A percentile compares a stretch with the other conserved stretches of the same genome.
These are phyloP conservation scores for Trypanosoma avium DNA, from an alignment of 208 protist genomes.

Conservation along the genomic window DNA sequence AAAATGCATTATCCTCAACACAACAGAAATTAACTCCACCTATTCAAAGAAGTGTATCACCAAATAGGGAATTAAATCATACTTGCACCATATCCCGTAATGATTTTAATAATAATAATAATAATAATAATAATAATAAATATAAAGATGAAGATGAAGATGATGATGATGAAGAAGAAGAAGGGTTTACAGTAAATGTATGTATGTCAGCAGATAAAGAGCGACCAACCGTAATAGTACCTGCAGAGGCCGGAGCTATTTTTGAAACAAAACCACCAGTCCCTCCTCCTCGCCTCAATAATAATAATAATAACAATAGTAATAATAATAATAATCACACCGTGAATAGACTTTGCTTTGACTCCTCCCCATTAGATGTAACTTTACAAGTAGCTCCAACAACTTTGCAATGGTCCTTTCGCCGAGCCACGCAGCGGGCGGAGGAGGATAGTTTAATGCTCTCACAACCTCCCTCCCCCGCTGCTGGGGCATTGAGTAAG, in stretches of 20 bases:
- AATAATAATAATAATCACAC: no score
- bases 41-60: not conserved
- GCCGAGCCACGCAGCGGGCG: constrained; percentile 1
- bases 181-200: constrained; percentile 32
- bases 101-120: not conserved
- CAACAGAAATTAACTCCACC: not conserved
- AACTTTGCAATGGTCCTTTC: not conserved
- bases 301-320: no score
- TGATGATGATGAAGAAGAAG: constrained; percentile 27
- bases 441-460: constrained; percentile 8
- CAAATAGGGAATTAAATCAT: not conserved
- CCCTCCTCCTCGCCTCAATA: not conserved
- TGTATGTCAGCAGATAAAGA: constrained; percentile 16
- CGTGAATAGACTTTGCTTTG: constrained; percentile 28
- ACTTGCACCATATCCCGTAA: not conserved
- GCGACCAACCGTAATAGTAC: constrained; percentile 19
- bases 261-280: constrained; percentile 17
- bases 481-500: no score
- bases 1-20: not conserved
- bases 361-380: not conserved
- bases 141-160: constrained; percentile 17
- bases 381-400: not conserved
- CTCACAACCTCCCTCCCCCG: not conserved
- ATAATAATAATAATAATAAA: not conserved
- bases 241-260: constrained; percentile 6